Evolutionary conservation across 2,329 filamentous ascomycete species (phyloP), one percentile per base, ranked within the genome.

Genomic region (Pseudogymnoascus verrucosus): DNA sequence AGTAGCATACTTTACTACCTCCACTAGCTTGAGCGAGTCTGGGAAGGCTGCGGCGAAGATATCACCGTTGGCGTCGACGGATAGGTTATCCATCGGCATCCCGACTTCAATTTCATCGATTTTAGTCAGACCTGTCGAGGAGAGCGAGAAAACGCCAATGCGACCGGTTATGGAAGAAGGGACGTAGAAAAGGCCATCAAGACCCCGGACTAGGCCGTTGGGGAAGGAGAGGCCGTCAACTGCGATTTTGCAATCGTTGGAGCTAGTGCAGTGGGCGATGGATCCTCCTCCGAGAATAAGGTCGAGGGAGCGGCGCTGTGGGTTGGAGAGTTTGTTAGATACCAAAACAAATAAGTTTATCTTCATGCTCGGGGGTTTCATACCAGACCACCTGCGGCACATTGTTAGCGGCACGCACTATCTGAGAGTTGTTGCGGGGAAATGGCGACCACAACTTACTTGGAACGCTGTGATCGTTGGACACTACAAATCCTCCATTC

Each of bases 401-500:
- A 51, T 28, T 7, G 6, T 51, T 28, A 51, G 44, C 21, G 4
- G 3, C 21, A 28, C 14, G 23, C 12, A 28, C 23, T 28, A 4
- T 51, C n/a, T 51, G 23, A 16, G 44, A 23, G 14, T 63, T 23
- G 26, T 36, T 44, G 28, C 8, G 36, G 26, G 2, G 23, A 39
- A 10, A 5, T 63, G 3, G 11, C 36, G 26, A 39, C 62, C 23
- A 28, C 28, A 37, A 37, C 7, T 59, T 64, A 68, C 68, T 66
- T 66, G 76, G 76, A 4, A 26, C 61, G 40, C 70, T 71, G 34
- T 76, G 73, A 51, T 75, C 74, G 65, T 76, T 77, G 2, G 74
- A 74, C 51, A 76, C 70, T n/a, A 74, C 67, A 62, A 77, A 75
- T 1, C 70, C 70, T 40, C 75, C 68, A 61, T 74, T 72, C 11